phyloP scores from a whole-genome alignment of 2,329 filamentous ascomycete species.

The Talaromyces sp. region DNA sequence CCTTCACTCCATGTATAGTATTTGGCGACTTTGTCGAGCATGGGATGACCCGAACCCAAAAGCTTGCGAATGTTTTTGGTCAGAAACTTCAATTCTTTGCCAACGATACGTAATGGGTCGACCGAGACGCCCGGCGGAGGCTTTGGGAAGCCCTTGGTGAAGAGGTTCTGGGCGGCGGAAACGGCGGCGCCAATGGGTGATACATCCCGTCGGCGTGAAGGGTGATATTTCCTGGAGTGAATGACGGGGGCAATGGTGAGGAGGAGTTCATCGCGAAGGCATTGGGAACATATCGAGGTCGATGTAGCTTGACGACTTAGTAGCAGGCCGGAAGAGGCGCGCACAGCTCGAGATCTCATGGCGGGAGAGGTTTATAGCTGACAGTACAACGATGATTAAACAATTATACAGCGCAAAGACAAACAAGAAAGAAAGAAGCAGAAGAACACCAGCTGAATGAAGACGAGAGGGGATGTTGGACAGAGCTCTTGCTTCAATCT shows the following conservation, averaged over 20 bases:
- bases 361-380: background rate
- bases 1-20: conserved; percentile 97
- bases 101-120: conserved; percentile 84
- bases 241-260: conserved; percentile 22
- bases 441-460: background rate
- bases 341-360: conserved; percentile 39
- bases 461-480: background rate
- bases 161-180: conserved; percentile 51
- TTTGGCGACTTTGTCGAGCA: conserved; percentile 90
- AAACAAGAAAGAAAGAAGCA: background rate
- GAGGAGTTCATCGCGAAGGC: conserved; percentile 36
- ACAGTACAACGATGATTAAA: conserved; percentile 1
- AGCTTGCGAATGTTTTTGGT: conserved; percentile 90
- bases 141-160: conserved; percentile 41
- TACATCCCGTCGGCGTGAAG: conserved; percentile 37
- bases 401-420: background rate
- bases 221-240: conserved; percentile 39
- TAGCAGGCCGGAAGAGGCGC: conserved; percentile 36
- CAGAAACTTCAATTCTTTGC: conserved; percentile 94
- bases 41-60: conserved; percentile 90
- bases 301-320: conserved; percentile 26
- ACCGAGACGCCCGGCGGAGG: conserved; percentile 60
- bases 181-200: conserved; percentile 45
- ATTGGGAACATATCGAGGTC: conserved; percentile 41
- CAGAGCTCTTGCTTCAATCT: background rate